Evolutionary conservation across 768 basidiomycete species (phyloP).

Genomic region (Cyathus striatus): DNA sequence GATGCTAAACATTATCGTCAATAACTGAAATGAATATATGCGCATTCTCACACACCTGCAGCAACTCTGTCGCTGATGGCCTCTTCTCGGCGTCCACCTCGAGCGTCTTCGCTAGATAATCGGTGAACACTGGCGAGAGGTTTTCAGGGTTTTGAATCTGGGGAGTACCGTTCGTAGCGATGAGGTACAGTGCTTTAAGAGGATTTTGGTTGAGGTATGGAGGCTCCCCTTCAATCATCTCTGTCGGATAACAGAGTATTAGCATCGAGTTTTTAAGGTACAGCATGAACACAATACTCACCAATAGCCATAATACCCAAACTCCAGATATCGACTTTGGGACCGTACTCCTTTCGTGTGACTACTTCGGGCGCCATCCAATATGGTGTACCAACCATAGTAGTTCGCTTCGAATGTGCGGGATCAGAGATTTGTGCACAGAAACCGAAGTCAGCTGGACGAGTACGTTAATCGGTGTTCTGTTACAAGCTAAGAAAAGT

Average conservation of each 20-base stretch:
- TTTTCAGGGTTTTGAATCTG: constrained; percentile 88
- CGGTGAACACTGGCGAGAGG: constrained; percentile 71
- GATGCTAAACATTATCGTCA: too few relatives aligned
- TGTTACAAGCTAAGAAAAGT: constrained; percentile 2
- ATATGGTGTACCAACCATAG: constrained; percentile 98
- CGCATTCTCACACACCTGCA: too few relatives aligned
- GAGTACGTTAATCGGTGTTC: constrained; percentile 5
- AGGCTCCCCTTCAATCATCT: constrained; percentile 98
- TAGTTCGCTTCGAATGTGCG: constrained; percentile 88
- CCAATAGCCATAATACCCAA: constrained; percentile 96
- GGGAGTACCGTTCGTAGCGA: constrained; percentile 97
- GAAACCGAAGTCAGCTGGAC: constrained; percentile 94
- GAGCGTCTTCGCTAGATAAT: constrained; percentile 83
- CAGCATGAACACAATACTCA: too few relatives aligned
- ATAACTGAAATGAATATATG: too few relatives aligned
- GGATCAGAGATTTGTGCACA: constrained; percentile 93
- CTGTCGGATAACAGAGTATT: too few relatives aligned
- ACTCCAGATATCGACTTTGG: constrained; percentile 98
- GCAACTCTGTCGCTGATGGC: constrained; percentile 76
- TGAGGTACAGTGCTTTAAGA: constrained; percentile 93
- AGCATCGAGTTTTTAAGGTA: too few relatives aligned
- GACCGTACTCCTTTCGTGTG: constrained; percentile 95
- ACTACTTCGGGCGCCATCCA: constrained; percentile 99
- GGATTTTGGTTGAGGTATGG: constrained; percentile 97
- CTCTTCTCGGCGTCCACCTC: constrained; percentile 96